Evolutionary conservation across 805 yeast genomes (phyloP), one percentile per base, ranked within the genome.

Genomic region (Candida odintsovae): DNA sequence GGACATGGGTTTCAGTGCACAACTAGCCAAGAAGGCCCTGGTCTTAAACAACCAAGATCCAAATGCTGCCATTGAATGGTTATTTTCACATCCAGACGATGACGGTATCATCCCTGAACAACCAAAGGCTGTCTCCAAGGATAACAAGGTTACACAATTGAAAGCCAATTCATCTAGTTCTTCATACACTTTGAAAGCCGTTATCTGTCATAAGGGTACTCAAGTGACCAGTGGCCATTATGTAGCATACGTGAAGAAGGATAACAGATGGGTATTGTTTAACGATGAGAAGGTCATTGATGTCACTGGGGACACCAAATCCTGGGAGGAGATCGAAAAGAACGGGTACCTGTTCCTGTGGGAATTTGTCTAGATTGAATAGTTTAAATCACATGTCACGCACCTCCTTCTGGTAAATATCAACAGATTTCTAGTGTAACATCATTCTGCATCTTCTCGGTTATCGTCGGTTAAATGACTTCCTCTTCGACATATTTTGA

Each of bases 201-300:
- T 84, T 4, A 72, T 89, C 23, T 87, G 95, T 59, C 96, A 90
- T 64, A 90, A 88, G 61, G 96, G 97, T 2, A 71, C 81, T 0
- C 84, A 92, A 29, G 83, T 88, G 1, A 95, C 89, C 51, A 84
- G 94, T 0, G 96, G 97, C 1, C 96, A 89, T 62, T 90, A 90
- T 61, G 96, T 90, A 29, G 86, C 82, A 1, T 88, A 83, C 57
- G 67, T 86, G 38, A 75, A 71, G 48, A 72, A 76, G 47, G 73
- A 69, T 1, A 63, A 57, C 42, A 59, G 70, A 43, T 87, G 95
- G 95, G 80, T 82, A 2, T 68, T 87, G 40, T 89, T 81, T 67
- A 89, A 89, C 57, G 96, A 89, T 58, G 96, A 89, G 58, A 88
- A 86, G 61, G 95, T 89, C 6, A 90, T 84, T 13, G 64, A 70